Conservation (phyloP, 345 rosid species). For the Diplotaxis tenuifolia region DNA sequence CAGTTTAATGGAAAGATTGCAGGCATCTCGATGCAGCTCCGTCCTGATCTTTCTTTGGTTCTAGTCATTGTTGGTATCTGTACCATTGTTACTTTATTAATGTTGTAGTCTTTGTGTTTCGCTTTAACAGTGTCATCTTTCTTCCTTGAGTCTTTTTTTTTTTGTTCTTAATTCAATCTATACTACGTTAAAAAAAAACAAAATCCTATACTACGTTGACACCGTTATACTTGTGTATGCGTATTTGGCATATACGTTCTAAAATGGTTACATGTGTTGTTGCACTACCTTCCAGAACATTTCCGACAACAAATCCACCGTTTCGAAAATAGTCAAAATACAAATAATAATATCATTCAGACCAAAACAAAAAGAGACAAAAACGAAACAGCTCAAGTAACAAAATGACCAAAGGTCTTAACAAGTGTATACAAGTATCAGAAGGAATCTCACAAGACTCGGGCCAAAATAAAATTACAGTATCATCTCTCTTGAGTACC, state of each 20-base stretch:
- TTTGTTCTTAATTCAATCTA: conserved; percentile 7
- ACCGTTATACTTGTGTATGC: conserved; percentile 2
- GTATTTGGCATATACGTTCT: too few species aligned
- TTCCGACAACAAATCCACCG: too few species aligned
- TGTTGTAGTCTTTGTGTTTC: conserved; percentile 20
- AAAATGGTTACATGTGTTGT: too few species aligned
- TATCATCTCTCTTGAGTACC: conserved; percentile 17
- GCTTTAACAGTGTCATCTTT: background rate
- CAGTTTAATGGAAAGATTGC: conserved; percentile 52
- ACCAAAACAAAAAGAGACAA: conserved; percentile 3
- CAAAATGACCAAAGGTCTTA: conserved; percentile 30
- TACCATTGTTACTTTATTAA: conserved; percentile 3
- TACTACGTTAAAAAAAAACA: too few species aligned
- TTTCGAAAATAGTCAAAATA: too few species aligned
- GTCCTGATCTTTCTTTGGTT: conserved; percentile 24
- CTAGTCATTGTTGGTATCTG: conserved; percentile 31
- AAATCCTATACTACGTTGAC: conserved; percentile 11
- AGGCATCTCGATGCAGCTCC: conserved; percentile 31
- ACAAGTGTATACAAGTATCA: conserved; percentile 32
- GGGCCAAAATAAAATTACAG: conserved; percentile 36
- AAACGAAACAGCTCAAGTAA: conserved; percentile 11
- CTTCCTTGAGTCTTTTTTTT: conserved; percentile 2
- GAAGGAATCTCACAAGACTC: conserved; percentile 32
- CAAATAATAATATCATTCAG: conserved; percentile 19
- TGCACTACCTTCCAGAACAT: too few species aligned